Conservation (phyloP, 768 basidiomycete species). For the Strobilomyces dryophilus region DNA sequence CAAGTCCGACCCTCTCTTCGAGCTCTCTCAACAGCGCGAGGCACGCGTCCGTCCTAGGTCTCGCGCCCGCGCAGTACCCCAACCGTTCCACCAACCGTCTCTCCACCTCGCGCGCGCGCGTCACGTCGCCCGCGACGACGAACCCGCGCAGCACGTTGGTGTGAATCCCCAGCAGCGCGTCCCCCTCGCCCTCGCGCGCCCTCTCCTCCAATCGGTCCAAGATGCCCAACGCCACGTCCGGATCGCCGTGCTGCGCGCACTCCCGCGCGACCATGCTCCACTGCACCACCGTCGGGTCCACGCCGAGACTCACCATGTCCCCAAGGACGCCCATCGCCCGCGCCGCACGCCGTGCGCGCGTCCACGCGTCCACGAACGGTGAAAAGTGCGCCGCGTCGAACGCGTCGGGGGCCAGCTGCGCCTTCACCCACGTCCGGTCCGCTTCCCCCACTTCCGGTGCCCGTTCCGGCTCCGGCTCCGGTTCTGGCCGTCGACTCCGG, state of each 20-base stretch:
- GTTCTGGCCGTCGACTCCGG: conserved; percentile 1
- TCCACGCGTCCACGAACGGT: conserved; percentile 47
- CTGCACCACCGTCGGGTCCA: conserved; percentile 44
- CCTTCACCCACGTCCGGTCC: not conserved
- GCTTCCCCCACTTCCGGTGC: too few relatives aligned
- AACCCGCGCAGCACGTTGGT: conserved; percentile 38
- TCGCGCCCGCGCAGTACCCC: conserved; percentile 24
- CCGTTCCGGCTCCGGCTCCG: too few relatives aligned
- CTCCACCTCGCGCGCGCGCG: conserved; percentile 32
- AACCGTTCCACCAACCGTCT: conserved; percentile 19
- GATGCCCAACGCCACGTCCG: conserved; percentile 35
- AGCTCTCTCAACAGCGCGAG: conserved; percentile 19
- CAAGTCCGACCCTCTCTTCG: conserved; percentile 2
- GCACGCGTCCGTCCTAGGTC: conserved; percentile 20
- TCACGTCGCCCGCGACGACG: conserved; percentile 24
- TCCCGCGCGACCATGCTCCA: conserved; percentile 47
- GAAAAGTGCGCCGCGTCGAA: conserved; percentile 44
- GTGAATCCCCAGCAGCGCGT: conserved; percentile 32
- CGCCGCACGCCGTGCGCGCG: conserved; percentile 19
- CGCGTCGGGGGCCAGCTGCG: conserved; percentile 23
- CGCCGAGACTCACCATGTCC: conserved; percentile 49
- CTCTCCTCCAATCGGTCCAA: conserved; percentile 41
- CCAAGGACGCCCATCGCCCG: conserved; percentile 38
- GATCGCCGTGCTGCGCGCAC: conserved; percentile 40
- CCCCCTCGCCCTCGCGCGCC: not conserved